Evolutionary conservation across 768 basidiomycete genomes (phyloP).

Genomic region (Boletus coccyginus): DNA sequence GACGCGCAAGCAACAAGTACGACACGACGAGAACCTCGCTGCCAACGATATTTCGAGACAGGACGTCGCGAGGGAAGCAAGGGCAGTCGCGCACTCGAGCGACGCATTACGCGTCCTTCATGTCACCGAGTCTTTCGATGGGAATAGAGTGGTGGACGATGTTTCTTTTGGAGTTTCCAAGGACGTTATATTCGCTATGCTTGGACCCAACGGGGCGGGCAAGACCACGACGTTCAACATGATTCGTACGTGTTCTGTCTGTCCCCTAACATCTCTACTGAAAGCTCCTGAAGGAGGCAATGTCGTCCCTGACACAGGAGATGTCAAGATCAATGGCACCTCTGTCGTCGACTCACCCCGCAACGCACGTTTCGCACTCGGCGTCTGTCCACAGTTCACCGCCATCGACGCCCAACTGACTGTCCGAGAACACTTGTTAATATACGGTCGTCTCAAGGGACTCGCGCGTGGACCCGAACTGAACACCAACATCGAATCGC

Average conservation of each 20-base stretch:
- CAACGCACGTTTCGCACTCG: conserved; percentile 63
- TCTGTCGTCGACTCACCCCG: conserved; percentile 67
- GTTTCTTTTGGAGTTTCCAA: conserved; percentile 65
- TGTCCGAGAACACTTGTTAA: conserved; percentile 69
- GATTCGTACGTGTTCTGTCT: conserved; percentile 51
- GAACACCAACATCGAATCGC: conserved; percentile 47
- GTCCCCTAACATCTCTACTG: not conserved
- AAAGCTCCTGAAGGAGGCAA: conserved; percentile 52
- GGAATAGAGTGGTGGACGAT: conserved; percentile 64
- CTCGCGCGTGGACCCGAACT: conserved; percentile 50
- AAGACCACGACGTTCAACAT: conserved; percentile 83
- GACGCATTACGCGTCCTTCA: conserved; percentile 62
- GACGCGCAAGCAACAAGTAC: conserved; percentile 13
- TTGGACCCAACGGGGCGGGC: conserved; percentile 83
- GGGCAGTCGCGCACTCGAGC: conserved; percentile 42
- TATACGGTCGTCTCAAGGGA: conserved; percentile 76
- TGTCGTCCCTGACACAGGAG: conserved; percentile 62
- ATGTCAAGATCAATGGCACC: conserved; percentile 62
- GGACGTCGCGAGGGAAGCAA: conserved; percentile 58
- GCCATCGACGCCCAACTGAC: conserved; percentile 78
- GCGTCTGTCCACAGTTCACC: conserved; percentile 83
- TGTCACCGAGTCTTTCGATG: conserved; percentile 59
- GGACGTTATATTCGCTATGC: conserved; percentile 66
- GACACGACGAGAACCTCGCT: conserved; percentile 11
- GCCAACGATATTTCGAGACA: conserved; percentile 27